Conservation (phyloP, 306 rosid species). For the Datisca glomerata region DNA sequence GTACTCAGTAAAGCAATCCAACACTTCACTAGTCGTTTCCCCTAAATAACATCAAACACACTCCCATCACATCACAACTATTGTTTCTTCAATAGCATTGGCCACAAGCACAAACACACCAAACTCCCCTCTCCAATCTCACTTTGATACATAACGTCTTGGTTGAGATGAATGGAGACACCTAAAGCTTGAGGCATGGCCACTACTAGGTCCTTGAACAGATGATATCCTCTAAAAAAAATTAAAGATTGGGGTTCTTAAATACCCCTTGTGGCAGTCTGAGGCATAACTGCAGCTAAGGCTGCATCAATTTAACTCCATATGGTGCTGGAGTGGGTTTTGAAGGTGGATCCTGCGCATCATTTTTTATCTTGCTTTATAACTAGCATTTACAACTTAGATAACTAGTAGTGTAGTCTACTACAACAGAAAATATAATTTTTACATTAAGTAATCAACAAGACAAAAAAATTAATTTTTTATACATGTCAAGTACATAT, state of each 20-base stretch:
- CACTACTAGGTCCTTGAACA: constrained; percentile 34
- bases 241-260: constrained; percentile 39
- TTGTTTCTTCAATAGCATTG: constrained; percentile 54
- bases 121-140: constrained; percentile 12
- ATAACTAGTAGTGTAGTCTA: too few species aligned
- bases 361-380: constrained; percentile 58
- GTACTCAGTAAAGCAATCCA: too few species aligned
- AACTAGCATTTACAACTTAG: too few species aligned
- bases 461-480: too few species aligned
- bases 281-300: constrained; percentile 65
- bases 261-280: constrained; percentile 71
- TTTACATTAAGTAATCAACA: too few species aligned
- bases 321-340: constrained; percentile 28
- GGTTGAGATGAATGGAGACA: constrained; percentile 33
- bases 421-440: too few species aligned
- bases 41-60: too few species aligned
- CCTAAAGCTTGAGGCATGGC: constrained; percentile 31
- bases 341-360: constrained; percentile 36
- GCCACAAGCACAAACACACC: constrained; percentile 32
- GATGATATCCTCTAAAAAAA: constrained; percentile 27
- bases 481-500: too few species aligned
- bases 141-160: constrained; percentile 15
- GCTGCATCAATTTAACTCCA: constrained; percentile 42
- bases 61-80: too few species aligned
- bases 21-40: too few species aligned